phyloP scores from a whole-genome alignment of 2,329 filamentous ascomycete genomes.

The Alternaria alternata region DNA sequence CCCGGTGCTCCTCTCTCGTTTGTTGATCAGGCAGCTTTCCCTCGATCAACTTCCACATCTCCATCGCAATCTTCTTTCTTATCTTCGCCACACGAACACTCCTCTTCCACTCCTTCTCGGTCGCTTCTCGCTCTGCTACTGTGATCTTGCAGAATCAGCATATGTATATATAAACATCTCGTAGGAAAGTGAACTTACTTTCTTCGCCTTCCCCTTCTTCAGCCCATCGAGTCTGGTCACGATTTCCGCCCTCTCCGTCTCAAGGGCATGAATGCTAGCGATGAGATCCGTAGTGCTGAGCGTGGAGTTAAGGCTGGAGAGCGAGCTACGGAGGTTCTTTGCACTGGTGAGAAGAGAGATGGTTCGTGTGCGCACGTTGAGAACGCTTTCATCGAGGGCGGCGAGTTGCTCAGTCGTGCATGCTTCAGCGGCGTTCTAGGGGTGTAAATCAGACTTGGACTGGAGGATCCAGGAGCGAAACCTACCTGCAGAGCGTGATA shows the following conservation, averaged over 20 bases:
- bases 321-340: constrained; percentile 58
- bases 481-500: constrained; percentile 63
- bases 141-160: background rate
- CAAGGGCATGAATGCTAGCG: constrained; percentile 53
- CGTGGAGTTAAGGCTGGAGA: constrained; percentile 57
- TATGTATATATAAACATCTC: background rate
- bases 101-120: constrained; percentile 57
- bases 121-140: constrained; percentile 57
- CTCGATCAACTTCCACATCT: constrained; percentile 61
- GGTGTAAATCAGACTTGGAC: background rate
- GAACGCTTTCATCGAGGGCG: constrained; percentile 59
- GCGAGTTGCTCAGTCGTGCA: constrained; percentile 59
- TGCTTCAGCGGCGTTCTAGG: constrained; percentile 59
- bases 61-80: constrained; percentile 59
- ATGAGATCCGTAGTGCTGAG: constrained; percentile 62
- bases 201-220: constrained; percentile 53
- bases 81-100: constrained; percentile 51
- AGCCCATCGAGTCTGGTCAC: constrained; percentile 52
- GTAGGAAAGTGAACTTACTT: constrained; percentile 48
- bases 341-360: constrained; percentile 56
- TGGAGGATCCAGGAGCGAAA: background rate
- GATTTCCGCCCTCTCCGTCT: constrained; percentile 55
- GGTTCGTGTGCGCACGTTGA: constrained; percentile 56
- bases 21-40: constrained; percentile 59
- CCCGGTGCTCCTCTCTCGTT: constrained; percentile 60